These are phyloP conservation scores for Paralagenidium karlingii DNA, from an alignment of 352 stramenopile species.

Conservation along the genomic window DNA sequence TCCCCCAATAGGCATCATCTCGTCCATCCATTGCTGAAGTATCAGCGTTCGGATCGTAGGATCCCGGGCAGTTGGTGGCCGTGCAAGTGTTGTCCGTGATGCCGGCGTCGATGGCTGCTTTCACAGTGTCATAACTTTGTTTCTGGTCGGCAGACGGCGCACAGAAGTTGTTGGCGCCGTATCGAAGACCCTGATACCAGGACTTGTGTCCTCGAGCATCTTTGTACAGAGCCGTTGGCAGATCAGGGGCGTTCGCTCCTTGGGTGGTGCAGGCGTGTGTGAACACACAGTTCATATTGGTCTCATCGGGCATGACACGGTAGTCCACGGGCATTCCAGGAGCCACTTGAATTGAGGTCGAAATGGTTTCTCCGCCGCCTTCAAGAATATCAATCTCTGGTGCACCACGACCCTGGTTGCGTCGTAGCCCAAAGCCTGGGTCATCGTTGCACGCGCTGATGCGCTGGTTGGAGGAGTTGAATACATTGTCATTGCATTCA, in stretches of 20 bases:
- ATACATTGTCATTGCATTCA: slow-evolving; percentile 54
- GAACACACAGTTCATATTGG: slow-evolving; percentile 11
- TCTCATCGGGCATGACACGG: slow-evolving; percentile 5
- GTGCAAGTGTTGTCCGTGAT: slow-evolving; percentile 28
- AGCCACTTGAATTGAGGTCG: slow-evolving; percentile 65
- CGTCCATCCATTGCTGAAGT: slow-evolving; percentile 13
- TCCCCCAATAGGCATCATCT: slow-evolving; percentile 12
- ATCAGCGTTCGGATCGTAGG: slow-evolving; percentile 26
- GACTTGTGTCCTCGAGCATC: slow-evolving; percentile 25
- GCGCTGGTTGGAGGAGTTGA: slow-evolving; percentile 49
- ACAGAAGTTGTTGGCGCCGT: slow-evolving; percentile 35
- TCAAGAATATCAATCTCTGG: slow-evolving; percentile 88
- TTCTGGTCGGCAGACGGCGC: background rate
- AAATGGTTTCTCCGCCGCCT: slow-evolving; percentile 46
- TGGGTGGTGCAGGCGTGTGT: slow-evolving; percentile 9
- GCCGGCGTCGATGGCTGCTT: slow-evolving; percentile 10
- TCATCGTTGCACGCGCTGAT: slow-evolving; percentile 78
- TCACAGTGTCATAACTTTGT: slow-evolving; percentile 17
- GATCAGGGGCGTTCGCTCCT: slow-evolving; percentile 32
- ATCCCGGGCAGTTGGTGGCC: slow-evolving; percentile 19
- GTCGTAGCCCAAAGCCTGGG: slow-evolving; percentile 78
- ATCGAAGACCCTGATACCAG: slow-evolving; percentile 43
- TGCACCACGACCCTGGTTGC: slow-evolving; percentile 46
- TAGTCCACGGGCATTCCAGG: slow-evolving; percentile 19
- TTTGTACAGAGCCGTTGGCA: slow-evolving; percentile 22